phyloP scores from a whole-genome alignment of 768 basidiomycete species.

The Russula vinacea region DNA sequence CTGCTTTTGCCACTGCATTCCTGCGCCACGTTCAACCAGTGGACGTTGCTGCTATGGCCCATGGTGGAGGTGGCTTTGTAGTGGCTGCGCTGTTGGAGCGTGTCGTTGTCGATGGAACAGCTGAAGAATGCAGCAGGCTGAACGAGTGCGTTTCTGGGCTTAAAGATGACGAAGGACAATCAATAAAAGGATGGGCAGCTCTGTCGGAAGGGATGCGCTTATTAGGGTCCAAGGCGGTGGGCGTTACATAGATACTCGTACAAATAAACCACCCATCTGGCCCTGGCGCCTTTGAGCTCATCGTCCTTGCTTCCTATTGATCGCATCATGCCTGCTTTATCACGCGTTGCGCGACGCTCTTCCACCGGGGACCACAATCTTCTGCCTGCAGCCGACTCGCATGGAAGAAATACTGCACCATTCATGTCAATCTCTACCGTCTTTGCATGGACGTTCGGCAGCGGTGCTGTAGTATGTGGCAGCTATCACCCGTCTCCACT shows the following conservation, averaged over 20 bases:
- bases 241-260: constrained; percentile 6
- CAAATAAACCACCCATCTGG: not conserved
- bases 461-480: constrained; percentile 2
- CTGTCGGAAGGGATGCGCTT: constrained; percentile 12
- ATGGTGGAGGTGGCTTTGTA: constrained; percentile 66
- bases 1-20: constrained; percentile 58
- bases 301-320: not conserved
- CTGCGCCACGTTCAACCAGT: constrained; percentile 53
- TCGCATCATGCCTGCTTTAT: not conserved
- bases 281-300: not conserved
- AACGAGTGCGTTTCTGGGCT: constrained; percentile 14
- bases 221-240: not conserved
- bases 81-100: constrained; percentile 70
- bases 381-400: constrained; percentile 19
- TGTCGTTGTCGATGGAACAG: constrained; percentile 33
- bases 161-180: constrained; percentile 1
- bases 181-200: constrained; percentile 19
- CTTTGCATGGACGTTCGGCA: constrained; percentile 37
- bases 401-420: not conserved
- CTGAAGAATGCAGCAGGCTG: constrained; percentile 11
- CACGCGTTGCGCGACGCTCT: not conserved
- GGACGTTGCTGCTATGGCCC: constrained; percentile 53
- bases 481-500: constrained; percentile 16
- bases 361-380: constrained; percentile 7
- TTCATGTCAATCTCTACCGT: not conserved